Evolutionary conservation across 2,329 filamentous ascomycete species (phyloP).

Genomic region (Didymosphaeria variabile): DNA sequence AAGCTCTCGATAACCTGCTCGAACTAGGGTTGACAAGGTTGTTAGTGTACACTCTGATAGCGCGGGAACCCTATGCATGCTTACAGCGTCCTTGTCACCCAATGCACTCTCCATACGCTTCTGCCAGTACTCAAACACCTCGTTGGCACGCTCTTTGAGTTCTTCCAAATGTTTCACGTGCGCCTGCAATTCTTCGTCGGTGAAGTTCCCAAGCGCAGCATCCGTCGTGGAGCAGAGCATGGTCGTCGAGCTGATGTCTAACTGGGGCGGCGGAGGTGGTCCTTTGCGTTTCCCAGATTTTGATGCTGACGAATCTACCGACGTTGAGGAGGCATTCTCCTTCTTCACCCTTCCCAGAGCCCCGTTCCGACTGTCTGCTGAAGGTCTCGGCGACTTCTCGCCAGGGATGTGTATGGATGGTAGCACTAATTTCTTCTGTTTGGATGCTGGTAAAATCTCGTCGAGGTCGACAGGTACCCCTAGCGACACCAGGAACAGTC

Average conservation of each 20-base stretch:
- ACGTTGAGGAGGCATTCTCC: slow-evolving; percentile 50
- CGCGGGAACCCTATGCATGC: not conserved
- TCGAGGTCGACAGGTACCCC: slow-evolving; percentile 96
- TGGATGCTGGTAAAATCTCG: slow-evolving; percentile 94
- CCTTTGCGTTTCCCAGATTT: slow-evolving; percentile 60
- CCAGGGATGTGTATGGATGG: slow-evolving; percentile 71
- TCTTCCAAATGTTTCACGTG: slow-evolving; percentile 76
- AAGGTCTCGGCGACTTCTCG: slow-evolving; percentile 48
- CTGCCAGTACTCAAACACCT: slow-evolving; percentile 88
- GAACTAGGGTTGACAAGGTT: not conserved
- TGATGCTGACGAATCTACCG: slow-evolving; percentile 48
- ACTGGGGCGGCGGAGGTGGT: slow-evolving; percentile 73
- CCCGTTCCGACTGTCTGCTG: slow-evolving; percentile 50
- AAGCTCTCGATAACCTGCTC: slow-evolving; percentile 97
- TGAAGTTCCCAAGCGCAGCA: slow-evolving; percentile 81
- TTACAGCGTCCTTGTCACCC: slow-evolving; percentile 82
- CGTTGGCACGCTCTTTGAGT: slow-evolving; percentile 75
- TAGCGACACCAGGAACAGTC: slow-evolving; percentile 93
- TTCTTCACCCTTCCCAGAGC: slow-evolving; percentile 50
- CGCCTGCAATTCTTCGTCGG: slow-evolving; percentile 74
- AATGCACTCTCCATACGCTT: slow-evolving; percentile 85
- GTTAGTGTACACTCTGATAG: not conserved
- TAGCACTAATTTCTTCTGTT: slow-evolving; percentile 96
- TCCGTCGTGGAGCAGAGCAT: slow-evolving; percentile 85
- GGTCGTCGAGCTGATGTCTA: slow-evolving; percentile 81